Evolutionary conservation across 768 basidiomycete species (phyloP).

Genomic region (Kwoniella sp.): DNA sequence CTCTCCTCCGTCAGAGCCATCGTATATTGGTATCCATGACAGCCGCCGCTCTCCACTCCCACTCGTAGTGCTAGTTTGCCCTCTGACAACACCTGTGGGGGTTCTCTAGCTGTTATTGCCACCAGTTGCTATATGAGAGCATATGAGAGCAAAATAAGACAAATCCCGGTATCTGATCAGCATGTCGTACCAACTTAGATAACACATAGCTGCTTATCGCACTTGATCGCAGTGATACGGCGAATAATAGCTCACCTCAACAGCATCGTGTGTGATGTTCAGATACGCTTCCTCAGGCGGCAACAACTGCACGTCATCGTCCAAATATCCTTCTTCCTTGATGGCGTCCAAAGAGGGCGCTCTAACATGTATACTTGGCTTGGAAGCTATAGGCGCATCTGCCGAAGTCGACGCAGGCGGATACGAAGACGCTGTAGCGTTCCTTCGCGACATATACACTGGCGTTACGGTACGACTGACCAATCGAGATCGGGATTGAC

Average conservation of each 20-base stretch:
- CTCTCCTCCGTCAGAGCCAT: constrained; percentile 72
- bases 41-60: constrained; percentile 89
- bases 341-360: constrained; percentile 47
- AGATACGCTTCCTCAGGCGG: constrained; percentile 41
- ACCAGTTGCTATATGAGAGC: constrained; percentile 68
- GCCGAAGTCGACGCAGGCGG: constrained; percentile 18
- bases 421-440: constrained; percentile 19
- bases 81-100: constrained; percentile 59
- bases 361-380: constrained; percentile 33
- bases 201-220: not conserved
- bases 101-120: constrained; percentile 67
- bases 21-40: constrained; percentile 96
- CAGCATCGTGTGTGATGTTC: constrained; percentile 45
- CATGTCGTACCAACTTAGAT: not conserved
- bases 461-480: not conserved
- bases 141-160: not conserved
- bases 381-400: not conserved
- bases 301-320: constrained; percentile 48
- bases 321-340: constrained; percentile 50
- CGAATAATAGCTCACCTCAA: constrained; percentile 36
- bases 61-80: constrained; percentile 71
- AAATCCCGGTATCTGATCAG: too few relatives aligned
- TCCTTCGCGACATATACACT: not conserved
- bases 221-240: not conserved
- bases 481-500: not conserved